Conservation (phyloP, 305 asterid species). For the Euphrasia arctica region DNA sequence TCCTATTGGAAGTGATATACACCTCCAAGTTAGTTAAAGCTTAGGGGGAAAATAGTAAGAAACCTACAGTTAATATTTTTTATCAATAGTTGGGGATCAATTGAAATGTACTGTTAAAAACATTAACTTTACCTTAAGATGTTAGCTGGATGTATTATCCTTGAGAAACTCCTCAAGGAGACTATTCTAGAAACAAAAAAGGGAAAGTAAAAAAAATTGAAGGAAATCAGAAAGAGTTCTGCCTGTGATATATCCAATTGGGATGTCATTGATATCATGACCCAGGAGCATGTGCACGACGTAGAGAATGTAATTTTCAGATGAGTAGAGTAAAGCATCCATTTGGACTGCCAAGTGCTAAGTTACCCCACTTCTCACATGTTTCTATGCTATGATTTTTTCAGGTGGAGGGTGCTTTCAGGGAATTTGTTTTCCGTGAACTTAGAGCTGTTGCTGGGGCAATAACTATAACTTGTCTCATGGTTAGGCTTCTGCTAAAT, state of each 20-base stretch:
- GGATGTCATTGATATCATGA: neutral
- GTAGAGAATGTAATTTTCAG: neutral
- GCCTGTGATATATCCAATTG: no score
- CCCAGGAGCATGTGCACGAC: constrained; percentile 14
- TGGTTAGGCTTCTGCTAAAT: constrained; percentile 56
- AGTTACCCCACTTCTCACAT: constrained; percentile 21
- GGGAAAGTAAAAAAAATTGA: neutral
- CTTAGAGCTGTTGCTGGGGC: constrained; percentile 96
- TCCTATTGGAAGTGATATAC: constrained; percentile 14
- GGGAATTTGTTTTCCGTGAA: constrained; percentile 71
- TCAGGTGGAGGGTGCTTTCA: constrained; percentile 67
- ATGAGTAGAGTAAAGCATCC: constrained; percentile 7
- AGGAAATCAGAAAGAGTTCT: neutral
- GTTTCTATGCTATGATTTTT: constrained; percentile 24
- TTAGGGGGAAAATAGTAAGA: neutral
- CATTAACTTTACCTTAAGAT: neutral
- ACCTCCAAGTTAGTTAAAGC: neutral
- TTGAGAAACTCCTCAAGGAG: neutral
- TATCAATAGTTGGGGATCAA: neutral
- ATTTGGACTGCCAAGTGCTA: constrained; percentile 14
- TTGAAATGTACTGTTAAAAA: no score
- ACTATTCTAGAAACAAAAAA: constrained; percentile 5
- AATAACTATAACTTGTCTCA: constrained; percentile 86
- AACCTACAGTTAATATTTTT: neutral
- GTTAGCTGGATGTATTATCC: neutral